Base-by-base conservation (phyloP, 495 filamentous ascomycete species). In the Oidiodendron maius region DNA sequence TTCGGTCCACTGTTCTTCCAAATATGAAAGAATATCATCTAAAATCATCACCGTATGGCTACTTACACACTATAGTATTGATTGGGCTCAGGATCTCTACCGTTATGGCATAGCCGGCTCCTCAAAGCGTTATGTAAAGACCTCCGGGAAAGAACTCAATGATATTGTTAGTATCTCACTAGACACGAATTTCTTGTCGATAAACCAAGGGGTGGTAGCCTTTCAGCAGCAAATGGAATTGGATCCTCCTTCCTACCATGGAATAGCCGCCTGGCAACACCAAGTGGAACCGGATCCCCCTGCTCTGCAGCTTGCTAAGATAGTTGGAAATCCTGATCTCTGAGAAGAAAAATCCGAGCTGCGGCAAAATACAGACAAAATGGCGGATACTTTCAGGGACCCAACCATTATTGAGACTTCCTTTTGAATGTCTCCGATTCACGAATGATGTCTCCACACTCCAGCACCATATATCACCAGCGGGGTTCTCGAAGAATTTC, bases 21-120 rank as follows among this genome's bases (percentile, higher is more conserved):
- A n/a, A 32, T 8, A 32, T 32, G 28, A 32, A 32, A 32, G 28
- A 32, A 32, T n/a, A 32, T 32, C 28, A 32, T 32, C n/a, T 32
- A n/a, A 32, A 32, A 32, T 32, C 28, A 32, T 32, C 28, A 32
- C 28, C 28, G 28, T 64, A 5, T 34, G 61, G 13, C 47, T 64
- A 10, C 56, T 64, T 23, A 41, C 63, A 3, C 58, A 64, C 26
- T 59, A 63, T 37, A 55, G 62, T 12, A 57, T 53, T 44, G 60
- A 63, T 40, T 64, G 58, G 62, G 66, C 54, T 17, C 53, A 57
- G 11, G 62, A 66, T 36, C 34, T 55, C 17, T 61, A 62, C 47
- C 58, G 61, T 39, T 26, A 18, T 12, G 28, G 23, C 13, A 40
- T 52, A 38, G 15, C 40, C 3, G 6, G 4, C 8, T 22, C 26